These are phyloP conservation scores for Ogataea philodendri DNA, from an alignment of 805 yeast genomes.

Conservation along the genomic window DNA sequence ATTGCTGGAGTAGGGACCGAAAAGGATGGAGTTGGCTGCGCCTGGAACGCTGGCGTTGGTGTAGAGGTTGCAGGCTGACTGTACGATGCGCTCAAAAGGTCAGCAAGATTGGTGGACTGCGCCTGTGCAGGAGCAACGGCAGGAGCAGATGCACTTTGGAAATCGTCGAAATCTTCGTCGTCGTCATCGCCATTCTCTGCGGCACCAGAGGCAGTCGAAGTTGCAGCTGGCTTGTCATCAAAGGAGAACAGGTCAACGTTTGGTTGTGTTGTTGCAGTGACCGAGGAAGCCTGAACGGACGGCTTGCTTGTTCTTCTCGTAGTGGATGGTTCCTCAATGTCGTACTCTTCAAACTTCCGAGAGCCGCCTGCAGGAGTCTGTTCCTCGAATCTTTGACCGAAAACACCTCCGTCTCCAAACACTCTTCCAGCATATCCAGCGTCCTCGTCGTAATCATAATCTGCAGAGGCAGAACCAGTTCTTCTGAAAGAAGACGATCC, in stretches of 20 bases:
- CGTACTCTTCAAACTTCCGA: slow-evolving; percentile 60
- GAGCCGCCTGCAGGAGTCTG: slow-evolving; percentile 44
- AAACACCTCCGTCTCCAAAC: slow-evolving; percentile 71
- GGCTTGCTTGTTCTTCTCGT: slow-evolving; percentile 33
- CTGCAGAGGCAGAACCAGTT: slow-evolving; percentile 36
- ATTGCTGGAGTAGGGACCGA: slow-evolving; percentile 31
- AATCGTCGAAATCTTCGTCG: slow-evolving; percentile 79
- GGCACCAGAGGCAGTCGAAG: slow-evolving; percentile 15
- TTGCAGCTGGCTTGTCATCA: slow-evolving; percentile 32
- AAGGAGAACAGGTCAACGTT: slow-evolving; percentile 51
- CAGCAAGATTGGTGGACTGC: slow-evolving; percentile 32
- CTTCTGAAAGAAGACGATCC: slow-evolving; percentile 40
- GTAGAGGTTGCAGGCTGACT: slow-evolving; percentile 21
- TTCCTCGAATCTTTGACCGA: slow-evolving; percentile 64
- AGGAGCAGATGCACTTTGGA: slow-evolving; percentile 64
- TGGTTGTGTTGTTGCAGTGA: slow-evolving; percentile 39
- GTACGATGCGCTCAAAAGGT: slow-evolving; percentile 32
- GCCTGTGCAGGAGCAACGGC: slow-evolving; percentile 19
- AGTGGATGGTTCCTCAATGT: slow-evolving; percentile 38
- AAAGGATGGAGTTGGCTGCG: slow-evolving; percentile 5
- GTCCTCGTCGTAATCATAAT: slow-evolving; percentile 49
- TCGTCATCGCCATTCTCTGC: slow-evolving; percentile 22
- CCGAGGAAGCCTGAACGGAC: slow-evolving; percentile 38
- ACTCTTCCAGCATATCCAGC: slow-evolving; percentile 46
- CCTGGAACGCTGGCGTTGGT: slow-evolving; percentile 12